Evolutionary conservation across 305 asterid genomes (phyloP).

Genomic region (Fraxinus albicans): DNA sequence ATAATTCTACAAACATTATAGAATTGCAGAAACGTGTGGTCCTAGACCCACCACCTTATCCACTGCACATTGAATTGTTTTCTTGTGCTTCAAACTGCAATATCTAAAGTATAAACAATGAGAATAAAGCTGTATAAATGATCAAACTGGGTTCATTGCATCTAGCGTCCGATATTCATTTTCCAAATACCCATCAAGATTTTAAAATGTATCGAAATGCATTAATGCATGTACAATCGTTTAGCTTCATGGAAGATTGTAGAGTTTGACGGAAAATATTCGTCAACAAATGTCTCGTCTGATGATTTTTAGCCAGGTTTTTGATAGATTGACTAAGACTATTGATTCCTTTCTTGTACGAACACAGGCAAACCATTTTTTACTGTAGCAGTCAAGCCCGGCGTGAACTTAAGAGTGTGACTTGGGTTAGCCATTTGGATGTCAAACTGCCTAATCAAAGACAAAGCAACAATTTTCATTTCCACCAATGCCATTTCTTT

Average conservation of each 20-base stretch:
- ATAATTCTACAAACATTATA: neutral
- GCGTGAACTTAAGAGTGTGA: slow-evolving; percentile 38
- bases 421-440: slow-evolving; percentile 25
- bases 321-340: neutral
- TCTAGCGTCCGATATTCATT: neutral
- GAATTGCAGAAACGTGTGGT: neutral
- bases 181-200: neutral
- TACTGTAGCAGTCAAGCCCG: slow-evolving; percentile 51
- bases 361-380: slow-evolving; percentile 53
- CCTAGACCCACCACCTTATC: neutral
- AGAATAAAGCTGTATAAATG: neutral
- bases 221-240: neutral
- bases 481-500: slow-evolving; percentile 72
- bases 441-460: slow-evolving; percentile 51
- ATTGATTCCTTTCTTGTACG: slow-evolving; percentile 26
- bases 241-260: neutral
- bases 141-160: neutral
- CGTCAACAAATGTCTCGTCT: neutral
- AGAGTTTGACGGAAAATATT: neutral
- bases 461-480: slow-evolving; percentile 60
- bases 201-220: neutral
- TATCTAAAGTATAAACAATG: neutral
- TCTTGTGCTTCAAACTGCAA: neutral
- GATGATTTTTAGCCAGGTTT: neutral
- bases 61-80: neutral